Base-by-base conservation (phyloP, 306 rosid species). In the Spatholobus suberectus region DNA sequence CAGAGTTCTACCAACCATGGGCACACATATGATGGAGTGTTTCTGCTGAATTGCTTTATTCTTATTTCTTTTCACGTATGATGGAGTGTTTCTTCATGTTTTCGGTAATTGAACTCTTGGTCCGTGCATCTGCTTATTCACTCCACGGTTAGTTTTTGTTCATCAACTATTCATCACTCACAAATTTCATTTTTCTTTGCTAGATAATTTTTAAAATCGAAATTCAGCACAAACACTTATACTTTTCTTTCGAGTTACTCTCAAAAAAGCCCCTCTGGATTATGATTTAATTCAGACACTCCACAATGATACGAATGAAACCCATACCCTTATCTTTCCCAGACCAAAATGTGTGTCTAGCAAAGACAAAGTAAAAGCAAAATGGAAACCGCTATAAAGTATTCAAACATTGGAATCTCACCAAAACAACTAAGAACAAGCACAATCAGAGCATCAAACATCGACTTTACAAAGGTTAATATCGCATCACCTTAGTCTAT, bases 401-500 rank as follows among this genome's bases (percentile, higher is more conserved):
- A 74, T 32, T 66, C 51, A 75, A 29, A 65, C 10, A 44, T 32
- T 46, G 32, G 37, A 75, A 55, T 41, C 18, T 61, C 61, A 78
- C 26, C 20, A n/a, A 66, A 68, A 57, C 46, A 79, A 49, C 8
- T 10, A 47, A 43, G 34, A 55, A 51, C 78, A 8, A 15, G 63
- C 44, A 70, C 47, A 79, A 83, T 15, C 21, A 77, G 15, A 76
- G 24, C 76, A 77, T 49, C 18, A 87, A 77, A 47, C 66, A 26
- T 49, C 67, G 74, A 35, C 59, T 68, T 71, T 4, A 43, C 76
- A 40, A 17, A 77, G 23, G 75, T 58, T 67, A 32, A 78, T 20
- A 73, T 6, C 65, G 35, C 34, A 20, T 23, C 51, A 83, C 8
- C 46, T 68, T 57, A 58, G 69, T 24, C 15, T 79, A 58, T 71